Percentiles rank a stretch among this genome's conserved stretches.
Conservation (phyloP, 1,284 basidiomycete genomes). For the Mycena citricolor region DNA sequence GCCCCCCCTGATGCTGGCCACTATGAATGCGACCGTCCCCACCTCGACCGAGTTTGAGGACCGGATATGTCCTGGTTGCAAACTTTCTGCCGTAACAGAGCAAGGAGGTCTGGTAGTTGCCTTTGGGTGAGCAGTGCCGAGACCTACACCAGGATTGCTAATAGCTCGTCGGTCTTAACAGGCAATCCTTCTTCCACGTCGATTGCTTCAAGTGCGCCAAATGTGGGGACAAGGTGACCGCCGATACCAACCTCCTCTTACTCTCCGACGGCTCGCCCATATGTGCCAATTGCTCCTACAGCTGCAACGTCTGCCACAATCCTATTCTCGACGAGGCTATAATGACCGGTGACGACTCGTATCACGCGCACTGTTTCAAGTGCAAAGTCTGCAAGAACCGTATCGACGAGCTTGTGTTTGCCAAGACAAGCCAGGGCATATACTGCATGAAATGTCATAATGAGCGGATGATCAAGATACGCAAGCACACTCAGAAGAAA, state of each 20-base stretch:
- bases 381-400: slow-evolving; percentile 93
- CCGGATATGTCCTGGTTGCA: slow-evolving; percentile 83
- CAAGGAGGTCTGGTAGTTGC: slow-evolving; percentile 87
- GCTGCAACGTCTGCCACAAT: slow-evolving; percentile 88
- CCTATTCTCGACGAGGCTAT: slow-evolving; percentile 97
- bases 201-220: slow-evolving; percentile 86
- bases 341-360: slow-evolving; percentile 98
- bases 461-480: slow-evolving; percentile 89
- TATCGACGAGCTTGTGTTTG: slow-evolving; percentile 98
- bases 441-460: slow-evolving; percentile 99
- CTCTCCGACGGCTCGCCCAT: slow-evolving; percentile 97
- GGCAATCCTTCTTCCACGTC: slow-evolving; percentile 81
- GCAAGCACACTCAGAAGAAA: slow-evolving; percentile 84
- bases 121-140: slow-evolving; percentile 64
- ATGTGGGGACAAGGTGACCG: slow-evolving; percentile 76
- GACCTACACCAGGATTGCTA: slow-evolving; percentile 13
- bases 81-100: slow-evolving; percentile 78
- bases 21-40: slow-evolving; percentile 27
- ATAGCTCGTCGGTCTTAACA: slow-evolving; percentile 31
- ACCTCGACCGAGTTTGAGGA: slow-evolving; percentile 42
- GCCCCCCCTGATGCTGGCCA: slow-evolving; percentile 30
- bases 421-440: slow-evolving; percentile 97
- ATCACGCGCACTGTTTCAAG: slow-evolving; percentile 98
- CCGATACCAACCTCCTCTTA: slow-evolving; percentile 93
- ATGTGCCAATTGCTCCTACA: slow-evolving; percentile 96